Evolutionary conservation across 2,329 filamentous ascomycete species (phyloP), one percentile per base, ranked within the genome.

Genomic region (Dactylellina sp.): DNA sequence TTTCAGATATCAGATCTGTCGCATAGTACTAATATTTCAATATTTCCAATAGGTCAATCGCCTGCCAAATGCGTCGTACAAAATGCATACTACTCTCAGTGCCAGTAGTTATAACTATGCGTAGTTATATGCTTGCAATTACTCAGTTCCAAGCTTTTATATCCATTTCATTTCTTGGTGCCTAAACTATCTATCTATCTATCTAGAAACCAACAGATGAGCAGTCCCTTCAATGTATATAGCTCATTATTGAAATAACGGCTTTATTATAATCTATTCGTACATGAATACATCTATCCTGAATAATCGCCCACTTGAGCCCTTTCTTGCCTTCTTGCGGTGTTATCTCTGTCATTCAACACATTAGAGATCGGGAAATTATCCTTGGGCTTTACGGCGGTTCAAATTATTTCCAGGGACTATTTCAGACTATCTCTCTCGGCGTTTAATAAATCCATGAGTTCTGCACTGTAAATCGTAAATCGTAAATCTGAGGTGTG

Each of bases 71-170:
- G 53, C 53, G 37, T 25, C 22, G 32, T 42, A 7, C 18, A 42
- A 25, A 57, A 57, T 42, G 16, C 32, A 40, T 57, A 57, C 37
- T 57, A 57, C 53, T 57, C 53, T 2, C 53, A 57, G n/a, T 57
- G 53, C 53, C 35, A 42, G 3, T 57, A 57, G 52, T 49, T 6
- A 18, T 25, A 49, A 18, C 7, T 22, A 18, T 49, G 46, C 7
- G n/a, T 20, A 25, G 22, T 49, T 18, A 49, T 11, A 25, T 7
- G 2, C 11, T n/a, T 49, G 16, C n/a, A n/a, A n/a, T n/a, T n/a
- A n/a, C 22, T 49, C 46, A 25, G 46, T 9, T 49, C 39, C n/a
- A 18, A 49, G 24, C 46, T n/a, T 49, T 49, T 25, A 24, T n/a
- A 49, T 25, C 46, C 9, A 5, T 20, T 24, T 49, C 46, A 49